Conservation (phyloP, 1,284 basidiomycete genomes). For the Ganoderma multipileum region DNA sequence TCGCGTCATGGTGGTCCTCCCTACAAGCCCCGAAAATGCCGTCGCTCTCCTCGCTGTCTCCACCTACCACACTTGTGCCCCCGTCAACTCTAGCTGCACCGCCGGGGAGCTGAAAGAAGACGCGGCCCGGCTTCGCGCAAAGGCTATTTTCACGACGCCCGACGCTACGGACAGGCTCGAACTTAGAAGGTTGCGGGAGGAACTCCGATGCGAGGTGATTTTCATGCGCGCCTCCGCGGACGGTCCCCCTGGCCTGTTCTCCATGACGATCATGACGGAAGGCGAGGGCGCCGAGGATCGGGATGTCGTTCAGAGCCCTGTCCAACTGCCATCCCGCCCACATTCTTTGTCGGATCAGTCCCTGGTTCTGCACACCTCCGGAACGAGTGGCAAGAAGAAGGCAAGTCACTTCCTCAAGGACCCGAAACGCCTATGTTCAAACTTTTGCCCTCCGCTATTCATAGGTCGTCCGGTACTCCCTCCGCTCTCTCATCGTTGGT, state of each 20-base stretch:
- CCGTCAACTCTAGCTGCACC: constrained; percentile 30
- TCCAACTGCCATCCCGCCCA: constrained; percentile 35
- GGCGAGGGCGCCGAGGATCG: constrained; percentile 24
- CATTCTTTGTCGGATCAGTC: constrained; percentile 55
- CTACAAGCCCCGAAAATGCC: constrained; percentile 31
- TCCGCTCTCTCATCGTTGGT: constrained; percentile 64
- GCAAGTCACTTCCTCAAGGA: constrained; percentile 9
- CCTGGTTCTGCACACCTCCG: constrained; percentile 66
- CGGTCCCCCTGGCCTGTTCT: constrained; percentile 49
- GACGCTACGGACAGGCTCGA: constrained; percentile 27
- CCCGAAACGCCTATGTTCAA: neutral
- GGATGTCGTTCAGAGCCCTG: constrained; percentile 21
- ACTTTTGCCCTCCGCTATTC: neutral
- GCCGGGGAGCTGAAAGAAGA: constrained; percentile 29
- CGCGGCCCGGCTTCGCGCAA: constrained; percentile 26
- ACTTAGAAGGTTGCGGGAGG: constrained; percentile 20
- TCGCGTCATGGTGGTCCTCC: constrained; percentile 30
- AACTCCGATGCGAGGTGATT: constrained; percentile 38
- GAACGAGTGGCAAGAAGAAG: constrained; percentile 69
- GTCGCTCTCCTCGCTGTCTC: constrained; percentile 30
- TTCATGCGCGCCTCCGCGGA: constrained; percentile 40
- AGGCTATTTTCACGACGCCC: constrained; percentile 29
- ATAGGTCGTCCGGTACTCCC: constrained; percentile 63
- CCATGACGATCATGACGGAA: constrained; percentile 43
- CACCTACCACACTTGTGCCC: constrained; percentile 29